These are phyloP conservation scores for Aspergillus jensenii DNA, from an alignment of 2,329 filamentous ascomycete species.

Conservation along the genomic window DNA sequence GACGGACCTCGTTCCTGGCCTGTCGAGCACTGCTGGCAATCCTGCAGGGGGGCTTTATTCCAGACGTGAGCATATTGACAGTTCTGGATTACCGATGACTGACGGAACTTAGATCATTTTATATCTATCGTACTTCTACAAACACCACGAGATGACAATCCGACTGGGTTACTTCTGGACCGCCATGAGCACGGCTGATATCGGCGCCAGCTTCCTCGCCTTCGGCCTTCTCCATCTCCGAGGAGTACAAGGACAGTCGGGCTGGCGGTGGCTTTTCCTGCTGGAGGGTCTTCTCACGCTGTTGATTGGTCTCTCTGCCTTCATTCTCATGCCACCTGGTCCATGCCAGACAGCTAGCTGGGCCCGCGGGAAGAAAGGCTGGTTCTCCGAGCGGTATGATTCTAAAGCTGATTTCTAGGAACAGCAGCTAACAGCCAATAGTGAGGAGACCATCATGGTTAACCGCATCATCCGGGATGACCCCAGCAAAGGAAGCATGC, in stretches of 20 bases:
- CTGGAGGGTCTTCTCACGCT: slow-evolving; percentile 49
- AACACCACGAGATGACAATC: slow-evolving; percentile 65
- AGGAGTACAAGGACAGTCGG: slow-evolving; percentile 28
- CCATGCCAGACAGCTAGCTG: slow-evolving; percentile 64
- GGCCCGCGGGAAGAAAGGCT: slow-evolving; percentile 62
- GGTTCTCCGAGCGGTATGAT: slow-evolving; percentile 60
- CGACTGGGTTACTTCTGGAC: slow-evolving; percentile 72
- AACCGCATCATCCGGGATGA: slow-evolving; percentile 62
- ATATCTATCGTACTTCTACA: slow-evolving; percentile 76
- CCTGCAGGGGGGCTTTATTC: slow-evolving; percentile 55
- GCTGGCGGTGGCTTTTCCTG: slow-evolving; percentile 44
- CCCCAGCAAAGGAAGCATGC: slow-evolving; percentile 60
- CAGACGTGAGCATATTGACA: slow-evolving; percentile 30
- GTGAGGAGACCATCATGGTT: slow-evolving; percentile 68
- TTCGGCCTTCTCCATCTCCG: slow-evolving; percentile 44
- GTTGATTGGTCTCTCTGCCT: slow-evolving; percentile 56
- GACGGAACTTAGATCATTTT: slow-evolving; percentile 22
- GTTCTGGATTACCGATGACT: not conserved
- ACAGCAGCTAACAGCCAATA: not conserved
- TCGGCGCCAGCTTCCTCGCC: slow-evolving; percentile 48
- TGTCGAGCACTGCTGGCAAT: slow-evolving; percentile 50
- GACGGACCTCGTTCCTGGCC: slow-evolving; percentile 42
- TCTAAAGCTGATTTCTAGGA: too few species aligned
- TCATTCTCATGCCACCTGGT: slow-evolving; percentile 61
- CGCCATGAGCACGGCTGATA: slow-evolving; percentile 52